These are phyloP conservation scores for Tribonema minus DNA, from an alignment of 108 stramenopile genomes.

Conservation along the genomic window DNA sequence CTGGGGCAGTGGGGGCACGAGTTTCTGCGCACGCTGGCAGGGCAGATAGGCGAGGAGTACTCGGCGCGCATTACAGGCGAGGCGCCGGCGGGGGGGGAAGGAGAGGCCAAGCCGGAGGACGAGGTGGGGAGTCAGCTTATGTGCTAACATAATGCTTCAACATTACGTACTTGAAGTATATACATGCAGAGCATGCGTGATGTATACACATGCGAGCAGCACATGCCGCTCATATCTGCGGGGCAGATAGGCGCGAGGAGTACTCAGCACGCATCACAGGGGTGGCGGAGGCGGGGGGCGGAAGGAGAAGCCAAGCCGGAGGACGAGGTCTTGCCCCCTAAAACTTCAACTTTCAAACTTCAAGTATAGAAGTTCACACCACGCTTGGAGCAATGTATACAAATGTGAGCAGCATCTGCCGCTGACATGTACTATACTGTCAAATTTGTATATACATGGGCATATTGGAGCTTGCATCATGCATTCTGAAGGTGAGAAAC, in stretches of 20 bases:
- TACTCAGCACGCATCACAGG: conserved; percentile 71
- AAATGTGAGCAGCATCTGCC: conserved; percentile 99
- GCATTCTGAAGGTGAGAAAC: too few relatives aligned
- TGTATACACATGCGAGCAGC: conserved; percentile 99
- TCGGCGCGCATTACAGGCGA: conserved; percentile 62
- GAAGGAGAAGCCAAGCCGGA: conserved; percentile 9
- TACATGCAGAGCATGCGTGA: too few relatives aligned
- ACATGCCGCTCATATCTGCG: conserved; percentile 86
- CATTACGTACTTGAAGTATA: too few relatives aligned
- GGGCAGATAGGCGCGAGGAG: conserved; percentile 95
- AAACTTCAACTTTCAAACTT: too few relatives aligned
- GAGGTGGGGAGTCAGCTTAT: too few relatives aligned
- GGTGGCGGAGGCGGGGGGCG: not conserved
- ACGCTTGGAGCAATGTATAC: too few relatives aligned
- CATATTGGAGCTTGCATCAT: too few relatives aligned
- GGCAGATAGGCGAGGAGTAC: conserved; percentile 95
- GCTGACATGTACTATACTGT: conserved; percentile 81
- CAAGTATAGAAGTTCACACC: too few relatives aligned
- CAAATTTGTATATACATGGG: too few relatives aligned
- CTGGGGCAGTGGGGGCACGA: conserved; percentile 97
- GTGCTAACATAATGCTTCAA: too few relatives aligned
- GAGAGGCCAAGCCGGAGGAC: too few relatives aligned
- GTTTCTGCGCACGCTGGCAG: conserved; percentile 87
- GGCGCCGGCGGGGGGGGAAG: not conserved
- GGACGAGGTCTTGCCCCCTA: too few relatives aligned